phyloP scores from a whole-genome alignment of 2,329 filamentous ascomycete species.

The Aureobasidium namibiae region DNA sequence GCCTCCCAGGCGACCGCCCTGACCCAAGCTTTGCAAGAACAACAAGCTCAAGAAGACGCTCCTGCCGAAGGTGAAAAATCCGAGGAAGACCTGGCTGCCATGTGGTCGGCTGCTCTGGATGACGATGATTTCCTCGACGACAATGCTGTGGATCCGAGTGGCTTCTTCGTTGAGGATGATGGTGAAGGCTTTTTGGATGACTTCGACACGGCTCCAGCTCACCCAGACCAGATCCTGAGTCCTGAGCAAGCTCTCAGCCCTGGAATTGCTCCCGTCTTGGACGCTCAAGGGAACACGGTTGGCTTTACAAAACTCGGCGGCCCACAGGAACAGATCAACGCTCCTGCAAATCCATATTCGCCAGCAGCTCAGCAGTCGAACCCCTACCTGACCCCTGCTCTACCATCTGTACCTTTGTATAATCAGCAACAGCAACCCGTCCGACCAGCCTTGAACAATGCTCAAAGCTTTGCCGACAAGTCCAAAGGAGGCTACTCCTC shows the following conservation, averaged over 20 bases:
- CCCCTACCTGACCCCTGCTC: neutral
- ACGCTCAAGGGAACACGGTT: constrained; percentile 3
- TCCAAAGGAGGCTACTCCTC: constrained; percentile 87
- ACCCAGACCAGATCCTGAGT: neutral
- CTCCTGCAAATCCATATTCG: constrained; percentile 3
- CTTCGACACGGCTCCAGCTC: constrained; percentile 21
- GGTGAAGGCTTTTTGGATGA: constrained; percentile 81
- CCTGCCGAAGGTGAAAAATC: constrained; percentile 13
- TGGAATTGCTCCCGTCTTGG: constrained; percentile 4
- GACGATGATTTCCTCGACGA: constrained; percentile 60
- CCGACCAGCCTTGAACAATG: neutral
- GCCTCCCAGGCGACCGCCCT: constrained; percentile 11
- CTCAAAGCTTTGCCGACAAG: constrained; percentile 82
- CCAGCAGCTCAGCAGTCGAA: constrained; percentile 32
- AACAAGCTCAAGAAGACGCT: constrained; percentile 6
- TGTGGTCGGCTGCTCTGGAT: constrained; percentile 75
- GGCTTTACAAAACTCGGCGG: constrained; percentile 11
- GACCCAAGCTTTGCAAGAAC: constrained; percentile 5
- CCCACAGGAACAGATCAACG: constrained; percentile 4
- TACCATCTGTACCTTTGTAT: neutral
- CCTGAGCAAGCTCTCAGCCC: constrained; percentile 1
- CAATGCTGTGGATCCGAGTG: constrained; percentile 54
- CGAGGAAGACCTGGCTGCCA: constrained; percentile 62
- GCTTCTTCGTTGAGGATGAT: constrained; percentile 72
- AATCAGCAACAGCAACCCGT: constrained; percentile 11